Evolutionary conservation across 805 yeast genomes (phyloP), one percentile per base, ranked within the genome.

Genomic region (Scheffersomyces stipitis): DNA sequence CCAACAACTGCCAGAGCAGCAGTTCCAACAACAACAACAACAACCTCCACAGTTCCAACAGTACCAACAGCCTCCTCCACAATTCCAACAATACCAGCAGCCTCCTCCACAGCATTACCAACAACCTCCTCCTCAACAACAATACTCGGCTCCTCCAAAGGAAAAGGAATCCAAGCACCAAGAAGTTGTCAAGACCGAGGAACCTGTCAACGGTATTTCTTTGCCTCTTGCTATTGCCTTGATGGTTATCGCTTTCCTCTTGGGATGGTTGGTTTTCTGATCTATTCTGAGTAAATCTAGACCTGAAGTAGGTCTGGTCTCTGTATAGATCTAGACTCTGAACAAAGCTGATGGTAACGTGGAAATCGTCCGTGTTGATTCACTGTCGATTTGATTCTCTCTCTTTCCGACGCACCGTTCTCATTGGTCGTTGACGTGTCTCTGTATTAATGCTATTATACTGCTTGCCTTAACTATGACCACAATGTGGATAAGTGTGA

Each of bases 241-340:
- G 58, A 71, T 58, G 56, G 66, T 69, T 33, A 44, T 67, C 43
- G 63, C 73, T 71, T 58, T 86, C 80, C 50, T 66, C 76, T 63
- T 83, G 44, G 91, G 89, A 36, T 84, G 89, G 87, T 70, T 81
- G 60, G 75, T 83, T 49, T 80, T 80, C 52, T 81, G 68, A 63
- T 38, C 30, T n/a, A n/a, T n/a, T n/a, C n/a, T n/a, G n/a, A n/a
- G n/a, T n/a, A n/a, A n/a, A n/a, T n/a, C n/a, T n/a, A n/a, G n/a
- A n/a, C n/a, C n/a, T n/a, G n/a, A n/a, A n/a, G n/a, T n/a, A n/a
- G n/a, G n/a, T n/a, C n/a, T n/a, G n/a, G n/a, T n/a, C n/a, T n/a
- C n/a, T n/a, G n/a, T n/a, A n/a, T n/a, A n/a, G n/a, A n/a, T n/a
- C n/a, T n/a, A n/a, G n/a, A n/a, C n/a, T n/a, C n/a, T n/a, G n/a